phyloP scores from a whole-genome alignment of 2,329 filamentous ascomycete genomes.

The Penicillium sp. region DNA sequence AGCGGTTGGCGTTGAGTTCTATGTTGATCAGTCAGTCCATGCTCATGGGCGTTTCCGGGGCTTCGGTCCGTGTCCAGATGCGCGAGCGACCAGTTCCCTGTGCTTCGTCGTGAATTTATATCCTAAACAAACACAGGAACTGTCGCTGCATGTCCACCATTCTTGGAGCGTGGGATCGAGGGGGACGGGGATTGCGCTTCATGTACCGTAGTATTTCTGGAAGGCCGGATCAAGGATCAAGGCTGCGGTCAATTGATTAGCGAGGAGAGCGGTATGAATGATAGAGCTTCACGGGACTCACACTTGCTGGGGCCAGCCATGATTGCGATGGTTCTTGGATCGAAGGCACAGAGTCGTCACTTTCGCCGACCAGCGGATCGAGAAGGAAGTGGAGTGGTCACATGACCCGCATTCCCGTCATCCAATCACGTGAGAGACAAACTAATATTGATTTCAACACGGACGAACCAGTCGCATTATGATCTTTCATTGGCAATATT shows the following conservation, averaged over 20 bases:
- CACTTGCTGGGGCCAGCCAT: slow-evolving; percentile 56
- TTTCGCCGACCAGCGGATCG: slow-evolving; percentile 5
- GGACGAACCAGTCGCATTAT: neutral
- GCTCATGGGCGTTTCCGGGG: neutral
- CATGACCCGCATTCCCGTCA: slow-evolving; percentile 2
- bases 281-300: slow-evolving; percentile 22
- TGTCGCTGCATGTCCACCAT: neutral
- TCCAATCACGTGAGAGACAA: neutral
- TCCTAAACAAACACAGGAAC: neutral
- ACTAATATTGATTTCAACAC: neutral
- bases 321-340: slow-evolving; percentile 28
- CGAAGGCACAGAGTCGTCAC: slow-evolving; percentile 13
- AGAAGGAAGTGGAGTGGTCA: slow-evolving; percentile 17
- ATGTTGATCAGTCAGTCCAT: slow-evolving; percentile 13
- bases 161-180: neutral
- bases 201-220: slow-evolving; percentile 54
- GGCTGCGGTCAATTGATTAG: slow-evolving; percentile 52
- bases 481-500: too few species aligned
- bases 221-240: slow-evolving; percentile 46
- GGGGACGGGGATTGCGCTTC: slow-evolving; percentile 14
- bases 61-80: neutral
- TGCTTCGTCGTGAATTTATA: too few species aligned
- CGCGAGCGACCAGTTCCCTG: neutral
- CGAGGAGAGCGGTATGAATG: slow-evolving; percentile 31
- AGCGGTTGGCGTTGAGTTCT: slow-evolving; percentile 83